phyloP scores from a whole-genome alignment of 768 basidiomycete genomes.

The Boletus bicolor region DNA sequence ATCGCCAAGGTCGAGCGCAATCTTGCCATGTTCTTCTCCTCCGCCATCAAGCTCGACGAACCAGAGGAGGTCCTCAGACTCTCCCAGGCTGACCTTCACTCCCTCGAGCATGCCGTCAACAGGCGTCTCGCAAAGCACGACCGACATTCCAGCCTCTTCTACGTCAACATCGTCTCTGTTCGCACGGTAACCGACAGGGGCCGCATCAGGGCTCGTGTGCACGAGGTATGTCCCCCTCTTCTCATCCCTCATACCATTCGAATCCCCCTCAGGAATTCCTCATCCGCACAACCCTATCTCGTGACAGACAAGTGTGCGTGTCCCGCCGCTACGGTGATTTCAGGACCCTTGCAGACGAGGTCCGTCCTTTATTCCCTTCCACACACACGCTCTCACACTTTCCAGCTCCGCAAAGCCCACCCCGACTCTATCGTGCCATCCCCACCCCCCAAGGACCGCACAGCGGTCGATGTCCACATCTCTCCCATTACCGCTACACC shows the following conservation, averaged over 20 bases:
- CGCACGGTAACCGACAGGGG: conserved; percentile 81
- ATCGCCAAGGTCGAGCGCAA: conserved; percentile 82
- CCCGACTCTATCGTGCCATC: conserved; percentile 76
- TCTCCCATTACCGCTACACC: background rate
- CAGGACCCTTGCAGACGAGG: conserved; percentile 81
- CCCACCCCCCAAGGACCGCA: conserved; percentile 88
- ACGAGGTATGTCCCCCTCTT: conserved; percentile 60
- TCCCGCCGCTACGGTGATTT: conserved; percentile 96
- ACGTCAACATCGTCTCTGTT: conserved; percentile 90
- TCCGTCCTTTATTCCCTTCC: conserved; percentile 29
- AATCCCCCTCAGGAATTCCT: conserved; percentile 77
- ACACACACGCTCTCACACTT: conserved; percentile 9
- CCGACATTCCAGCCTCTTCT: conserved; percentile 59
- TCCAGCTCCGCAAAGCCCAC: conserved; percentile 80
- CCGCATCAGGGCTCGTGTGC: conserved; percentile 76
- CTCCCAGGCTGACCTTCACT: conserved; percentile 77
- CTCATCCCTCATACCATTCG: background rate
- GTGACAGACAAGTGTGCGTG: conserved; percentile 77
- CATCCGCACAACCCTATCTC: conserved; percentile 76
- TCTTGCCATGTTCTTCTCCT: conserved; percentile 73
- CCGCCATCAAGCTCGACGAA: conserved; percentile 80
- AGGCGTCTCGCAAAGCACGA: conserved; percentile 51
- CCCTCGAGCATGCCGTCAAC: conserved; percentile 69
- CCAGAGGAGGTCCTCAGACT: conserved; percentile 89
- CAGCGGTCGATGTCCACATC: conserved; percentile 53